Evolutionary conservation across 1,284 basidiomycete genomes (phyloP).

Genomic region (Cutaneotrichosporon cutaneum): DNA sequence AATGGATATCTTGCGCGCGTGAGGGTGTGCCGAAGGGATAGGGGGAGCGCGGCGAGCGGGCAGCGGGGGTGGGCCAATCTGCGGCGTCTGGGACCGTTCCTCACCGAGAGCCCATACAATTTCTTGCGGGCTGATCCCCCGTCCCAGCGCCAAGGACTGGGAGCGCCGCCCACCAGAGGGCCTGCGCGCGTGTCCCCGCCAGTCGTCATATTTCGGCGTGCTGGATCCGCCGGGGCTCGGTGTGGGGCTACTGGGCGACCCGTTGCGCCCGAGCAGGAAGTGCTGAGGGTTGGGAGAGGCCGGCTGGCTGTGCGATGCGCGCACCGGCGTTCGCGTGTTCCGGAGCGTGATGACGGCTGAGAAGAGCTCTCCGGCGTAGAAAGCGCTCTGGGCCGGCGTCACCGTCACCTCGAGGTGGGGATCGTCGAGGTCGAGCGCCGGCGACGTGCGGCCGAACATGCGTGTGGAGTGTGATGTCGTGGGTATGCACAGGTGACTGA

Average conservation of each 20-base stretch:
- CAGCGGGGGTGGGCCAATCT: slow-evolving; percentile 35
- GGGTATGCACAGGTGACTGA: background rate
- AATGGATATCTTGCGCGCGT: slow-evolving; percentile 47
- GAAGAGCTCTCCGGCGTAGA: slow-evolving; percentile 88
- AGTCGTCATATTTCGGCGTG: slow-evolving; percentile 6
- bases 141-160: slow-evolving; percentile 42
- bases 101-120: slow-evolving; percentile 47
- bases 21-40: slow-evolving; percentile 45
- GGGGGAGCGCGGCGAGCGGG: slow-evolving; percentile 30
- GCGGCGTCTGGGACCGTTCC: slow-evolving; percentile 1
- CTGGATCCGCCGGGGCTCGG: slow-evolving; percentile 3
- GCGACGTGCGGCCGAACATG: slow-evolving; percentile 10
- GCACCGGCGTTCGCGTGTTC: slow-evolving; percentile 60
- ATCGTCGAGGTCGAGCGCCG: slow-evolving; percentile 29
- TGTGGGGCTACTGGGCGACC: background rate
- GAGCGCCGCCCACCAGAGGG: slow-evolving; percentile 24
- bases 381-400: slow-evolving; percentile 77
- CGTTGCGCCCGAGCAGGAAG: background rate
- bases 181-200: slow-evolving; percentile 12
- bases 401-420: slow-evolving; percentile 55
- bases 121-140: slow-evolving; percentile 48
- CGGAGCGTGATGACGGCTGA: slow-evolving; percentile 81
- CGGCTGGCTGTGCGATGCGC: background rate
- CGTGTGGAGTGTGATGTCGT: background rate
- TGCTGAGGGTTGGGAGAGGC: slow-evolving; percentile 2